Evolutionary conservation across 2,329 filamentous ascomycete genomes (phyloP), one percentile per base, ranked within the genome.

Genomic region (Sphaerulina populicola): DNA sequence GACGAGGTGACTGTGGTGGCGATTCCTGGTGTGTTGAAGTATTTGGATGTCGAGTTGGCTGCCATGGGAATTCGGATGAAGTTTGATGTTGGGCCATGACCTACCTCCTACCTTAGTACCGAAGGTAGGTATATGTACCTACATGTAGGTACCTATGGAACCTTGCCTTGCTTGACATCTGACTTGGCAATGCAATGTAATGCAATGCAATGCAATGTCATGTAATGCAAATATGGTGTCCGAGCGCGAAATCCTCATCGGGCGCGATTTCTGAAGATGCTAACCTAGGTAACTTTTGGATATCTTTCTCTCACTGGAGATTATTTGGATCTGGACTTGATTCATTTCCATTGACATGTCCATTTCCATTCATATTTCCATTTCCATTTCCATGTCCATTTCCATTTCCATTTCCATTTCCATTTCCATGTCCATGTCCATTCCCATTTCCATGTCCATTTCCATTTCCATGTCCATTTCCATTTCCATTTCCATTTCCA

Each of bases 51-150:
- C 15, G 93, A 98, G 71, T 74, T 98, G 62, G 88, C 90, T 33
- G 89, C 89, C 50, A 98, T 98, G 93, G 93, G 93, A 47, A 84
- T 98, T 48, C 85, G 89, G 72, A 80, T 98, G 72, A 95, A 88
- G 76, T 97, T 95, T 67, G 84, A 85, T 68, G 85, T 97, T 40
- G 74, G 75, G 41, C 74, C 73, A 37, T 75, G 51, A 62, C 18
- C 2, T 18, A 18, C 18, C 18, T 18, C 18, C 18, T 18, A 18
- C 18, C 18, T 18, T 18, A n/a, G 18, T 18, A 18, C 18, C 18
- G 18, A 18, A 18, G 18, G 18, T 18, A 18, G 18, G 18, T 18
- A 18, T n/a, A n/a, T n/a, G n/a, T n/a, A n/a, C 18, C 18, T 18
- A 18, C 18, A 18, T 18, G 18, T 18, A 18, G 18, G 18, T 18